Conservation (phyloP, 495 filamentous ascomycete species). For the Opeltia flavorubescens region DNA sequence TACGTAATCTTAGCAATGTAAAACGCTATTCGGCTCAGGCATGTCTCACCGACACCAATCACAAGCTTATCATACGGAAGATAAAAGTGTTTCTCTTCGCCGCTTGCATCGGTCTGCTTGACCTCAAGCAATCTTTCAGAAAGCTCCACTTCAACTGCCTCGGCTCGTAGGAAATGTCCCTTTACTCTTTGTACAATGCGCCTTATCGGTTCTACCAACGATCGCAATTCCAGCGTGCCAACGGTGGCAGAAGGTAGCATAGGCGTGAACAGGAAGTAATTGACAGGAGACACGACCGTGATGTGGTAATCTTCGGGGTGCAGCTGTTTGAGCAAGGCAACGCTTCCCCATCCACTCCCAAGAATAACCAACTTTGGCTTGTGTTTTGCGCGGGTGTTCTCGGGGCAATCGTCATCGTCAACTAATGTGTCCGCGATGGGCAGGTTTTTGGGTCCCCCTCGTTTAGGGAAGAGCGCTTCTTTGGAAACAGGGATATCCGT, state of each 20-base stretch:
- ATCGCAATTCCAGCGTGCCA: constrained; percentile 80
- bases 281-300: constrained; percentile 82
- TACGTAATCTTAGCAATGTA: constrained; percentile 17
- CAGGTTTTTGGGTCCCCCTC: constrained; percentile 89
- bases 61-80: constrained; percentile 98
- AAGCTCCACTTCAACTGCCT: constrained; percentile 79
- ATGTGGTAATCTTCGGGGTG: constrained; percentile 86
- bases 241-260: constrained; percentile 96
- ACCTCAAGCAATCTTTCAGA: constrained; percentile 83
- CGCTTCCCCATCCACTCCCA: constrained; percentile 90
- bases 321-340: constrained; percentile 81
- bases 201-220: constrained; percentile 83
- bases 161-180: constrained; percentile 82
- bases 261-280: constrained; percentile 96
- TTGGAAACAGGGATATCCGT: constrained; percentile 71
- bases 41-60: constrained; percentile 65
- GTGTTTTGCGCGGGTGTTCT: constrained; percentile 52
- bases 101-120: constrained; percentile 53
- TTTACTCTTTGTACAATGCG: constrained; percentile 61
- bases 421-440: constrained; percentile 78
- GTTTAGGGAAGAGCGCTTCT: constrained; percentile 62
- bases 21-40: background rate
- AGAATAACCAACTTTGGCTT: constrained; percentile 88
- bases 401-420: constrained; percentile 69
- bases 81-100: constrained; percentile 69